Percentiles rank a stretch among this genome's conserved stretches.
These are phyloP conservation scores for Penicillium coffeae DNA, from an alignment of 495 filamentous ascomycete species.

Conservation along the genomic window DNA sequence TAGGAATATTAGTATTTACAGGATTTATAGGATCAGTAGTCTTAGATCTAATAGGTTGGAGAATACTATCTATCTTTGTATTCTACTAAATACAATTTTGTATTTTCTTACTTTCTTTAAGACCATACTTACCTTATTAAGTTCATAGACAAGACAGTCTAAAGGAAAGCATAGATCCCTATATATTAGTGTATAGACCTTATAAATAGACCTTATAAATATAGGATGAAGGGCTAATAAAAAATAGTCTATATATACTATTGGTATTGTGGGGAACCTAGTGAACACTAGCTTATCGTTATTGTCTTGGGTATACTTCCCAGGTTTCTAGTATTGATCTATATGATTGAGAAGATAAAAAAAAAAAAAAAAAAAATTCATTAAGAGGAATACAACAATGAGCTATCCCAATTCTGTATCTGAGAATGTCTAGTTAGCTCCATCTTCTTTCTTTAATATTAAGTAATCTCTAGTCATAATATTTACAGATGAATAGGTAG, in stretches of 20 bases:
- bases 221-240: background rate
- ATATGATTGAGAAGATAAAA: background rate
- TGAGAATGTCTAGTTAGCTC: background rate
- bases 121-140: too few species aligned
- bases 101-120: too few species aligned
- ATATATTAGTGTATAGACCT: too few species aligned
- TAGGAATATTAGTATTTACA: background rate
- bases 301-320: too few species aligned
- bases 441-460: background rate
- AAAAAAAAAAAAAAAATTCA: background rate
- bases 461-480: background rate
- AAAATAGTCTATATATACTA: background rate
- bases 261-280: background rate
- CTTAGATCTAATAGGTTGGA: background rate
- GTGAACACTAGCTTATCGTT: too few species aligned
- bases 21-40: background rate
- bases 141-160: too few species aligned
- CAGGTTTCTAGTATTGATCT: background rate
- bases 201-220: background rate
- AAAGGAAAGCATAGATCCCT: background rate
- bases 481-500: background rate
- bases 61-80: too few species aligned
- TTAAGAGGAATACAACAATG: background rate
- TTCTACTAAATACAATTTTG: too few species aligned
- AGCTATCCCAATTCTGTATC: background rate